Evolutionary conservation across 208 protist genomes (phyloP).

Genomic region (Wallacemonas sp.): DNA sequence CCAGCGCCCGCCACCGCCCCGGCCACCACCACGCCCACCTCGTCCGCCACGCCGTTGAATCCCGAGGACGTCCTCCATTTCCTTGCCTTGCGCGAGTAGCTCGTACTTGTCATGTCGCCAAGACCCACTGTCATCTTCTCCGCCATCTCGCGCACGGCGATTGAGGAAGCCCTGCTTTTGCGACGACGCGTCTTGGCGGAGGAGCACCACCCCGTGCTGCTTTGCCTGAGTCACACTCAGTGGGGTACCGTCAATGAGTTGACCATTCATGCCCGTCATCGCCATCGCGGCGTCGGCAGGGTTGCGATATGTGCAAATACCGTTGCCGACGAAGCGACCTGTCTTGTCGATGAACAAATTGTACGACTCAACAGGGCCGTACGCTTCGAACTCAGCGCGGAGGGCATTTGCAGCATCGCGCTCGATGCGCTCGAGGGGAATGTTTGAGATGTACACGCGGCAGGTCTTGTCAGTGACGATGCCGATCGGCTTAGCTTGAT

Average conservation of each 20-base stretch:
- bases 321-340: slow-evolving; percentile 81
- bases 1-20: slow-evolving; percentile 27
- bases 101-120: slow-evolving; percentile 86
- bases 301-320: slow-evolving; percentile 88
- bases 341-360: slow-evolving; percentile 86
- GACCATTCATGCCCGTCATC: slow-evolving; percentile 74
- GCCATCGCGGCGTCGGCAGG: slow-evolving; percentile 81
- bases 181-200: slow-evolving; percentile 30
- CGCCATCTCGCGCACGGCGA: slow-evolving; percentile 14
- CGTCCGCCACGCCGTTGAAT: slow-evolving; percentile 30
- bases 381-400: slow-evolving; percentile 79
- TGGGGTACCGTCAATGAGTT: slow-evolving; percentile 52
- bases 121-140: slow-evolving; percentile 15
- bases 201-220: slow-evolving; percentile 84
- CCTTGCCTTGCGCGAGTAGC: slow-evolving; percentile 46
- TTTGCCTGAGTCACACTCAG: slow-evolving; percentile 69
- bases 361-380: slow-evolving; percentile 86
- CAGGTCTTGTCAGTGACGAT: slow-evolving; percentile 87
- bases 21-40: slow-evolving; percentile 29
- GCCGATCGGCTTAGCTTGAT: slow-evolving; percentile 40
- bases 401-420: slow-evolving; percentile 70
- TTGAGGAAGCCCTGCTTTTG: slow-evolving; percentile 35
- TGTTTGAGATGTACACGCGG: slow-evolving; percentile 87
- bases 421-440: slow-evolving; percentile 84
- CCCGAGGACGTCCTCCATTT: slow-evolving; percentile 57